Percentiles rank a stretch among this genome's conserved stretches.
These are phyloP conservation scores for Fusarium papillatum DNA, from an alignment of 2,329 filamentous ascomycete species.

Conservation along the genomic window DNA sequence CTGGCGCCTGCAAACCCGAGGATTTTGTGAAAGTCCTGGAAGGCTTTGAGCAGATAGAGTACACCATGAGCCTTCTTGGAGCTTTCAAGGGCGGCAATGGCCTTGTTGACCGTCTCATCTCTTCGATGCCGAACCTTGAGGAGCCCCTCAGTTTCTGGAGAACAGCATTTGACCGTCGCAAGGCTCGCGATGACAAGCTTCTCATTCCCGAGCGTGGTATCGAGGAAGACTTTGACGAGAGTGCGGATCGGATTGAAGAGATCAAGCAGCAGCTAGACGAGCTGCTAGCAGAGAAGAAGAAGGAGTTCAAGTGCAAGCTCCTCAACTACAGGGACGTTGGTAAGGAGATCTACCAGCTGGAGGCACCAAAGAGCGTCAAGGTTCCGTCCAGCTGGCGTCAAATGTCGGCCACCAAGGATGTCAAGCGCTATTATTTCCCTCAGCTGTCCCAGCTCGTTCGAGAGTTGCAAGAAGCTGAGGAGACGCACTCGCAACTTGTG, in stretches of 20 bases:
- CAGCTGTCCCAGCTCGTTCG: slow-evolving; percentile 87
- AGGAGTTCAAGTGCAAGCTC: slow-evolving; percentile 79
- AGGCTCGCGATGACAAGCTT: slow-evolving; percentile 83
- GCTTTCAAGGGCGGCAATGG: slow-evolving; percentile 83
- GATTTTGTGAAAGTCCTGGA: slow-evolving; percentile 96
- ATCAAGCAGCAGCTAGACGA: slow-evolving; percentile 81
- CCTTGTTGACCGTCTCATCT: slow-evolving; percentile 86
- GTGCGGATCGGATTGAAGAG: slow-evolving; percentile 80
- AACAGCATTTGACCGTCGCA: slow-evolving; percentile 87
- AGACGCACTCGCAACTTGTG: slow-evolving; percentile 91
- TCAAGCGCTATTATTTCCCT: slow-evolving; percentile 94
- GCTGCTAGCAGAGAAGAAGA: slow-evolving; percentile 79
- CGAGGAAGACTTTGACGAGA: slow-evolving; percentile 92
- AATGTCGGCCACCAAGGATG: slow-evolving; percentile 92
- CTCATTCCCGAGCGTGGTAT: slow-evolving; percentile 89
- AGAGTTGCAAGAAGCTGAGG: slow-evolving; percentile 92
- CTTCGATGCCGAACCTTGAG: slow-evolving; percentile 87
- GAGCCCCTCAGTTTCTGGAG: slow-evolving; percentile 87
- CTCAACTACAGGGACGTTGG: slow-evolving; percentile 88
- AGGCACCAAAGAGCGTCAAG: slow-evolving; percentile 87
- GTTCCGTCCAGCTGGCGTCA: slow-evolving; percentile 93
- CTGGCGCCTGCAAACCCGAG: slow-evolving; percentile 88
- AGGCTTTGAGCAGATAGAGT: slow-evolving; percentile 98
- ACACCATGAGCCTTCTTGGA: slow-evolving; percentile 86
- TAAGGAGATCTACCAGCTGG: slow-evolving; percentile 97